Evolutionary conservation across 345 rosid genomes (phyloP).

Genomic region (Moricandia moricandioides): DNA sequence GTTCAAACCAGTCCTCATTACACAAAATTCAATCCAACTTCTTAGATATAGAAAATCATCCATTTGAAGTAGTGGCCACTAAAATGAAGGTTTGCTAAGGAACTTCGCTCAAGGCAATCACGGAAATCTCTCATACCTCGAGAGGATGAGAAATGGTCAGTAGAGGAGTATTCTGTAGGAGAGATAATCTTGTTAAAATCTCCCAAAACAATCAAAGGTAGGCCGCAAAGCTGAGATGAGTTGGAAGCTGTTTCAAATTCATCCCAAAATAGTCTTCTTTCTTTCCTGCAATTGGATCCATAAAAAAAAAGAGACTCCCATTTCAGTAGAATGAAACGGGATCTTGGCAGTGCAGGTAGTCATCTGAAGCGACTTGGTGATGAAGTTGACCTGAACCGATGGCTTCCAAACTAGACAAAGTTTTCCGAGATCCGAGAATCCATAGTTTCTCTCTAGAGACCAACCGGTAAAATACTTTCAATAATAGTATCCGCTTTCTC

Average conservation of each 20-base stretch:
- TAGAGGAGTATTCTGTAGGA: neutral
- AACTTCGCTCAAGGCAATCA: neutral
- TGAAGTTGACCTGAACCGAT: neutral
- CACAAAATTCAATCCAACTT: neutral
- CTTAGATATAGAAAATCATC: neutral
- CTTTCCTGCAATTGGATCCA: neutral
- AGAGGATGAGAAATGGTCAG: neutral
- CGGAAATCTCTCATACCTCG: neutral
- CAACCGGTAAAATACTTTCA: neutral
- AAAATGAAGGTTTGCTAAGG: neutral
- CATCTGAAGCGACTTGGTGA: neutral
- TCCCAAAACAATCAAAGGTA: neutral
- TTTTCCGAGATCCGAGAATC: neutral
- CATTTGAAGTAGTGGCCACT: neutral
- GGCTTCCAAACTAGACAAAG: neutral
- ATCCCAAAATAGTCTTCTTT: neutral
- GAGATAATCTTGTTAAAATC: neutral
- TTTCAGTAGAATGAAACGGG: neutral
- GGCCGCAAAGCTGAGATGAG: neutral
- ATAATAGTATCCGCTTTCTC: neutral
- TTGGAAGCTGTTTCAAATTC: neutral
- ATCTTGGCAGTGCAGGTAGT: neutral
- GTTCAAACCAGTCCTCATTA: neutral
- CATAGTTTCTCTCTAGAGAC: neutral
- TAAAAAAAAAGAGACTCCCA: neutral